Evolutionary conservation across 2,329 filamentous ascomycete genomes (phyloP), one percentile per base, ranked within the genome.

Genomic region (Ophiocordyceps camponoti-leonardi): DNA sequence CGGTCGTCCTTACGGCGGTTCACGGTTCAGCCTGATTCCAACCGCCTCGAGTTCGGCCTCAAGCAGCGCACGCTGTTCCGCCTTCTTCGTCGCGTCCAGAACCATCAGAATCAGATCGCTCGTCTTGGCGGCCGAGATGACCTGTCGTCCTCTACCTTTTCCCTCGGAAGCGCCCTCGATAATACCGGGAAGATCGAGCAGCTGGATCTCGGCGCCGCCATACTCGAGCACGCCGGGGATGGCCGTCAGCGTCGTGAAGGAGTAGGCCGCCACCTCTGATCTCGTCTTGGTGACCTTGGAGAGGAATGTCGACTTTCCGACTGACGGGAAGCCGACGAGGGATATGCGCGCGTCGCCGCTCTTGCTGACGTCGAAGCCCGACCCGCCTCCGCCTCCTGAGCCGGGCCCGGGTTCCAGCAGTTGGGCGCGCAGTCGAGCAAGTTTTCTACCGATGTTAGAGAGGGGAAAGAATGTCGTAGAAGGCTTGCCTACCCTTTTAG

Each of bases 251-350:
- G 92, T 98, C 12, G 92, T 98, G 76, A 98, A 98, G 47, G 90
- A 81, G 61, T 98, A 98, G 0, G 92, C 85, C 1, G 92, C 92
- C 26, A 95, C 87, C 62, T 95, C 90, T 44, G 87, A 94, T 58
- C 86, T 87, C 37, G 93, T 98, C 67, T 94, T 96, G 44, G 92
- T 98, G 61, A 98, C 93, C 60, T 96, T 95, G 43, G 88, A 95
- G n/a, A 98, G 64, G 60, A 98, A 96, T 0, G 92, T 98, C 2
- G 92, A 98, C 69, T 98, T 98, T 61, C 92, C 92, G 44, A 98
- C 92, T 0, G 93, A 98, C 0, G 93, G 92, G 56, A 98, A 98
- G n/a, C 92, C 92, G 45, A 98, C 93, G 2, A 98, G 77, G 2
- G 93, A 87, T 66, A 98, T 96, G 57, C 92, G 80, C 14, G 92